phyloP scores from a whole-genome alignment of 352 stramenopile species.

The Pythium apleroticum region DNA sequence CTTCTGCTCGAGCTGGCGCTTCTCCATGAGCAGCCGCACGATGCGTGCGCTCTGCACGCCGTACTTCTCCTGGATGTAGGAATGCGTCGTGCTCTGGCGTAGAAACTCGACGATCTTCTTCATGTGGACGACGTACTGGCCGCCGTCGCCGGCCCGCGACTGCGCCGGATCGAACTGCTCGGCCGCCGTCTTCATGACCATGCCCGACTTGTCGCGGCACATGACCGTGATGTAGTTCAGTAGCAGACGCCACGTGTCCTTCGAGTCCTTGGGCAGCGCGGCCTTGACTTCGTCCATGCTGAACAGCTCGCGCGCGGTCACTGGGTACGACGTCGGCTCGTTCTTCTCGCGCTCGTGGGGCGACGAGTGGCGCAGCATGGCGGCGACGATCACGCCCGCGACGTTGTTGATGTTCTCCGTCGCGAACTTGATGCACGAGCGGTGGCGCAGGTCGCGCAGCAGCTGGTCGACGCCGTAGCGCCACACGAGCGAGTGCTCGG shows the following conservation, averaged over 20 bases:
- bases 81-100: slow-evolving; percentile 72
- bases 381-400: slow-evolving; percentile 69
- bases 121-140: slow-evolving; percentile 90
- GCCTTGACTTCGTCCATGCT: slow-evolving; percentile 65
- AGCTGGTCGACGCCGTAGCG: slow-evolving; percentile 76
- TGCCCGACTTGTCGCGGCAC: slow-evolving; percentile 87
- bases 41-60: slow-evolving; percentile 82
- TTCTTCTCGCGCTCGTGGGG: slow-evolving; percentile 81
- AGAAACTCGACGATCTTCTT: slow-evolving; percentile 86
- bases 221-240: slow-evolving; percentile 90
- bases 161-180: slow-evolving; percentile 70
- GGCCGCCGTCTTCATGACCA: slow-evolving; percentile 80
- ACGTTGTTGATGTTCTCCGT: slow-evolving; percentile 87
- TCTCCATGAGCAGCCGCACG: slow-evolving; percentile 81
- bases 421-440: slow-evolving; percentile 76
- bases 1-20: slow-evolving; percentile 86
- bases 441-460: slow-evolving; percentile 77
- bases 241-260: slow-evolving; percentile 81
- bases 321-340: slow-evolving; percentile 72
- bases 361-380: slow-evolving; percentile 81
- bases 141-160: slow-evolving; percentile 62
- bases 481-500: slow-evolving; percentile 79
- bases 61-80: slow-evolving; percentile 83
- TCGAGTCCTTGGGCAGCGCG: slow-evolving; percentile 68
- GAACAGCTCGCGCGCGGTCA: slow-evolving; percentile 81